These are phyloP conservation scores for Chlorella variabilis DNA, from an alignment of 163 green algal species.

Conservation along the genomic window DNA sequence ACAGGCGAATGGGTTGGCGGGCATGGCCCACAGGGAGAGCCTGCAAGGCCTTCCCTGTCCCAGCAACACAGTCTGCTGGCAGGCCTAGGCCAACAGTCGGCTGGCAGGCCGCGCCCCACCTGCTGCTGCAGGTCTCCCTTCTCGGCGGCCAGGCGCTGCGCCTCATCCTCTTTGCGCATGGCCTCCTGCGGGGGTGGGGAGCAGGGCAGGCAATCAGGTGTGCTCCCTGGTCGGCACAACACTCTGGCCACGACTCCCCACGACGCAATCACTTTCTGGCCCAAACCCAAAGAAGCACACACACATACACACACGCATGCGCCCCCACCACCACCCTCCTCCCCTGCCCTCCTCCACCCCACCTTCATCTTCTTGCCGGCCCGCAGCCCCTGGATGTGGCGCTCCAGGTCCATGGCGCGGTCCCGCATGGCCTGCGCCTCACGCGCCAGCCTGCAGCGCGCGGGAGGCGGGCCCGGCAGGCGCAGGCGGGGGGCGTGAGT, in stretches of 20 bases:
- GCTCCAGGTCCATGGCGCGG: constrained; percentile 34
- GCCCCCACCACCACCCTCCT: background rate
- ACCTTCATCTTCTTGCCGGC: constrained; percentile 25
- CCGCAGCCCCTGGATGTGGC: constrained; percentile 33
- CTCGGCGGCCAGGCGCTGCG: constrained; percentile 12
- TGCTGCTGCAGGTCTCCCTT: constrained; percentile 6
- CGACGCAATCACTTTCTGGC: too few species aligned
- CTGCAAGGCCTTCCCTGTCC: too few species aligned
- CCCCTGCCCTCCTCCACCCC: background rate
- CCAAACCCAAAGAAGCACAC: background rate
- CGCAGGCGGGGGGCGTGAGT: background rate
- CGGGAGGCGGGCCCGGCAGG: background rate
- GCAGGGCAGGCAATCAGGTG: too few species aligned
- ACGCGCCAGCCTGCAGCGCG: constrained; percentile 26
- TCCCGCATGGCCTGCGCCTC: constrained; percentile 11
- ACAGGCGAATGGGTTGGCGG: too few species aligned
- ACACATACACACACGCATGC: background rate
- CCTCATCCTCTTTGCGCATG: constrained; percentile 29
- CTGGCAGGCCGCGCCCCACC: background rate
- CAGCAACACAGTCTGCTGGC: too few species aligned
- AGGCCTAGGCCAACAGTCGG: too few species aligned
- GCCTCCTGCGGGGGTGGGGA: constrained; percentile 9
- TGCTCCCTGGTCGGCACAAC: too few species aligned
- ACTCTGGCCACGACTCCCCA: too few species aligned
- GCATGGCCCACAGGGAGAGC: too few species aligned